phyloP scores from a whole-genome alignment of 768 basidiomycete species.

The Lactarius indigo region DNA sequence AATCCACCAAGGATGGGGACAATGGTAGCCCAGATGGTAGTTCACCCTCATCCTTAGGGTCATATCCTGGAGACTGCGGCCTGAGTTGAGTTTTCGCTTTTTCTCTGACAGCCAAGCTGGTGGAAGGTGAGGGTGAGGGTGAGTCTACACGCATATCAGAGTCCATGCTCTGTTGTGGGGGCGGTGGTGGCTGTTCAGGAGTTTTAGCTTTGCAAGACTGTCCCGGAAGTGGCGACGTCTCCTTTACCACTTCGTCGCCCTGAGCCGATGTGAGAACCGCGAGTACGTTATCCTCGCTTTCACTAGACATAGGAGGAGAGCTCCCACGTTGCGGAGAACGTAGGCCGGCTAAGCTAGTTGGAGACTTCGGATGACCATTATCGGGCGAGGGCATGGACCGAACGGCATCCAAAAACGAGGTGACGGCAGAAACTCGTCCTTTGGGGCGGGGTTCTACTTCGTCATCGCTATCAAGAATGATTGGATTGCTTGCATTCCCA shows the following conservation, averaged over 20 bases:
- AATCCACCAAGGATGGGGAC: background rate
- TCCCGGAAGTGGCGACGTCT: background rate
- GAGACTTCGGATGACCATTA: background rate
- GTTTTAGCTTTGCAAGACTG: background rate
- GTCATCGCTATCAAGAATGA: conserved; percentile 19
- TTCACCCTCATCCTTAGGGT: background rate
- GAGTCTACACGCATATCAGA: background rate
- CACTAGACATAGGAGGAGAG: conserved; percentile 1
- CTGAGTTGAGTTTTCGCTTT: background rate
- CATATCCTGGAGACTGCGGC: background rate
- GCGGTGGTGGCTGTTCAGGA: background rate
- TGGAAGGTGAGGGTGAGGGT: background rate
- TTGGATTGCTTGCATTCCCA: conserved; percentile 17
- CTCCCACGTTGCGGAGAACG: background rate
- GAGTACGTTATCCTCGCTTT: background rate
- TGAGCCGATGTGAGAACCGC: background rate
- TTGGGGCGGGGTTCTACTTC: background rate
- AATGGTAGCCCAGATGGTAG: background rate
- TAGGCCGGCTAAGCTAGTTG: background rate
- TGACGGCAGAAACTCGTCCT: background rate
- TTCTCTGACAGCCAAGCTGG: background rate
- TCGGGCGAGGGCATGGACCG: background rate
- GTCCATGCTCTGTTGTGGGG: background rate
- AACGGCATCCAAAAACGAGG: background rate
- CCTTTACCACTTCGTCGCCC: background rate